Evolutionary conservation across 1,139 yeast species (phyloP), one percentile per base, ranked within the genome.

Genomic region (Geotrichum carabidarum): DNA sequence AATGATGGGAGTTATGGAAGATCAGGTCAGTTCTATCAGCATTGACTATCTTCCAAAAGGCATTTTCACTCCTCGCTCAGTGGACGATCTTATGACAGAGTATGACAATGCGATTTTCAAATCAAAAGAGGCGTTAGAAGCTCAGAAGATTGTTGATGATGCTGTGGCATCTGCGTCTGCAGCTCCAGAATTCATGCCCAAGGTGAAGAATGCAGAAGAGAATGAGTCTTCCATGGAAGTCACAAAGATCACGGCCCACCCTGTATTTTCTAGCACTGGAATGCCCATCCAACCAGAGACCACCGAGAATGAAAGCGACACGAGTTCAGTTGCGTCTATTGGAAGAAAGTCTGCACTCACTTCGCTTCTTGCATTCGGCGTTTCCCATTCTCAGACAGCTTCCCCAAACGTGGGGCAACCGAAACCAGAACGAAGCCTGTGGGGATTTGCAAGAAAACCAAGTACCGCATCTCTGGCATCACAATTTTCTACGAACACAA

Each of bases 1-100:
- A 68, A 94, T 93, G 98, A 91, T 91, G 95, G 99, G 98, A 0
- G 80, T 91, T 5, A 89, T 91, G 85, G 98, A 91, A 63, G 88
- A 86, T 62, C 96, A 91, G 64, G 76, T 83, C 50, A 81, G 81
- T 61, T 80, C 83, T 9, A 79, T 84, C 36, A 77, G 82, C 14
- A 79, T 88, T 31, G 83, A 81, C 40, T 75, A 85, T 48, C 71
- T 85, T 8, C 66, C 67, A 2, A 55, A 54, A 36, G 52, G 46
- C 2, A 41, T 57, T 30, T 48, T 32, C 17, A 30, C 30, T 37
- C 51, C 36, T n/a, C 70, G 69, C 47, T 67, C 78, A 0, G 67
- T 78, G 14, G 60, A 74, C 1, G 81, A 78, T 36, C 72, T 79
- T n/a, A 85, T 85, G 86, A 78, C 80, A 43, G 72, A 71, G 2